Evolutionary conservation across 140 eudicot genomes (phyloP).

Genomic region (Anethum foeniculum): DNA sequence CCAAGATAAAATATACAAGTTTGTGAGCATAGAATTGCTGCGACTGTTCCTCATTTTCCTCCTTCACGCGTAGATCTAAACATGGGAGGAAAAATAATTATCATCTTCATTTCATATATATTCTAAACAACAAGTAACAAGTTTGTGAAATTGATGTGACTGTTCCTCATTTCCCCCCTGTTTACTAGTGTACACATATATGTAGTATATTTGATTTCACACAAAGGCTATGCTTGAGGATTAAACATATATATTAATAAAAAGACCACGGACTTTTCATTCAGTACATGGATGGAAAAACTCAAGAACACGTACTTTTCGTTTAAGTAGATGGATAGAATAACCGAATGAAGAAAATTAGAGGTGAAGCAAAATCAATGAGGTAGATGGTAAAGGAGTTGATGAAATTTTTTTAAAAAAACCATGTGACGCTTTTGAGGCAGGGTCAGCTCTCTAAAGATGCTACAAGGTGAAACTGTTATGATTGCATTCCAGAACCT

Average conservation of each 20-base stretch:
- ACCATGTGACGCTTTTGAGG: neutral
- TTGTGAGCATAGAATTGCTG: neutral
- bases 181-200: too few species aligned
- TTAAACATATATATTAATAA: too few species aligned
- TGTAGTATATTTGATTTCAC: neutral
- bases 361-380: too few species aligned
- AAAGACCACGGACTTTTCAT: neutral
- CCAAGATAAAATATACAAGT: conserved; percentile 10
- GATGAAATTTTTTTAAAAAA: neutral
- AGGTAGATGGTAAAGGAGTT: neutral
- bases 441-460: neutral
- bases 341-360: neutral
- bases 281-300: neutral
- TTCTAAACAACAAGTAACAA: neutral
- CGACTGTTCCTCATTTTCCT: neutral
- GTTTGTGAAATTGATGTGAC: too few species aligned
- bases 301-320: neutral
- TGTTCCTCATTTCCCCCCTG: too few species aligned
- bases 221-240: neutral
- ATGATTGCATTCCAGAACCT: too few species aligned
- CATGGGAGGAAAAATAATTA: neutral
- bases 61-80: neutral
- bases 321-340: neutral
- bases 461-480: neutral
- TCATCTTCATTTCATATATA: neutral